These are phyloP conservation scores for Rhizopus stolonifer DNA, from an alignment of 371 early-diverging fungal species.

Conservation along the genomic window DNA sequence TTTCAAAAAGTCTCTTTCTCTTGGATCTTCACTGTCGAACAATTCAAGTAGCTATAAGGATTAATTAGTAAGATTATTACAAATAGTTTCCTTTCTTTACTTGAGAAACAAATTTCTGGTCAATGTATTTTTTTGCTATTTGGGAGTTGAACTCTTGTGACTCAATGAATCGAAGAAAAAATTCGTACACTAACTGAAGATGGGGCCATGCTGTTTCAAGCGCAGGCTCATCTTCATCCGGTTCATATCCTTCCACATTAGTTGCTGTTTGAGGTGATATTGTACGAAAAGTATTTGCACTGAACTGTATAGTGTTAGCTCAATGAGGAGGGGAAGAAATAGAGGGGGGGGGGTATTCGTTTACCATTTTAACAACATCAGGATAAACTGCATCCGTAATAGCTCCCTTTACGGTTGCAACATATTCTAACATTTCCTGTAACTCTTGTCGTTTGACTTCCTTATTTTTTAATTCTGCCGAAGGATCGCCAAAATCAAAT, in stretches of 20 bases:
- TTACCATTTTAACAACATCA: constrained; percentile 90
- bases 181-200: constrained; percentile 93
- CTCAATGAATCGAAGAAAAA: constrained; percentile 94
- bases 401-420: constrained; percentile 80
- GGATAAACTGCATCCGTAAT: constrained; percentile 89
- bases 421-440: constrained; percentile 90
- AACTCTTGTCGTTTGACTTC: constrained; percentile 93
- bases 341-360: not conserved
- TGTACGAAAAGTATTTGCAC: constrained; percentile 89
- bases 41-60: constrained; percentile 78
- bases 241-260: constrained; percentile 71
- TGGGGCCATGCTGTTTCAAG: constrained; percentile 96
- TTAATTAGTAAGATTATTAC: constrained; percentile 7
- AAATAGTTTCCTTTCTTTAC: constrained; percentile 10
- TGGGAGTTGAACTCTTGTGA: constrained; percentile 93
- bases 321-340: not conserved
- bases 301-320: constrained; percentile 56
- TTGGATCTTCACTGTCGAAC: constrained; percentile 97
- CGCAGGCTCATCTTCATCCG: constrained; percentile 96
- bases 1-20: constrained; percentile 96
- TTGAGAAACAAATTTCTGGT: constrained; percentile 40
- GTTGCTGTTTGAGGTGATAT: constrained; percentile 91
- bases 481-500: constrained; percentile 93
- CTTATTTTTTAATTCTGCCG: constrained; percentile 86
- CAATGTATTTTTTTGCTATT: constrained; percentile 60